phyloP scores from a whole-genome alignment of 768 basidiomycete genomes.

The Gymnopilus junonius region DNA sequence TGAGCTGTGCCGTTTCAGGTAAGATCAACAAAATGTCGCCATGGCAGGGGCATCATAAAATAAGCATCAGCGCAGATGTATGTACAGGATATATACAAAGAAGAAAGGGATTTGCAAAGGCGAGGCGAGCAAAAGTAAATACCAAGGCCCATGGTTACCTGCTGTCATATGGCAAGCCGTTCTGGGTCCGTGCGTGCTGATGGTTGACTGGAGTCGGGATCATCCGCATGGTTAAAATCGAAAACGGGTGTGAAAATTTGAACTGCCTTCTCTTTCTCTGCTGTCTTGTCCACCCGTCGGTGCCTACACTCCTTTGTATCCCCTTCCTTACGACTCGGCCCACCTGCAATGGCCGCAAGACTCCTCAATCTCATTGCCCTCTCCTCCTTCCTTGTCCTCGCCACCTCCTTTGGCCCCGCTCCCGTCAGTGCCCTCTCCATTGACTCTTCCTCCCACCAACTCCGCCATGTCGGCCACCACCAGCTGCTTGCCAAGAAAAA shows the following conservation, averaged over 20 bases:
- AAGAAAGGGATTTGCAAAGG: too few species aligned
- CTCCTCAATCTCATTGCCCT: constrained; percentile 63
- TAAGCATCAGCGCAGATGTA: background rate
- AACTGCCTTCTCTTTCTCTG: background rate
- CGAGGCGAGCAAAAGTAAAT: too few species aligned
- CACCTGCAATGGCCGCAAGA: constrained; percentile 51
- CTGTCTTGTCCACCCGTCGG: constrained; percentile 12
- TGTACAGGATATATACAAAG: background rate
- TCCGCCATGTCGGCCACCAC: constrained; percentile 51
- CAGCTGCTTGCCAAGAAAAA: constrained; percentile 55
- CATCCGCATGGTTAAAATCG: constrained; percentile 16
- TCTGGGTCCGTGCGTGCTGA: constrained; percentile 16
- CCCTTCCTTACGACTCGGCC: constrained; percentile 24
- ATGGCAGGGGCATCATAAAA: constrained; percentile 37
- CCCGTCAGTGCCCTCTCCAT: constrained; percentile 59
- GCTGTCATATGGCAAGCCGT: too few species aligned
- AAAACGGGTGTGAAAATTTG: background rate
- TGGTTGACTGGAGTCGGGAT: constrained; percentile 10
- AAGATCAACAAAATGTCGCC: constrained; percentile 40
- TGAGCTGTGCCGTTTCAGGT: constrained; percentile 36
- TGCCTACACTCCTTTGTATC: constrained; percentile 26
- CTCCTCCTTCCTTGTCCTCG: constrained; percentile 59
- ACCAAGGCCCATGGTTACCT: background rate
- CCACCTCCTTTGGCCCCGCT: constrained; percentile 48
- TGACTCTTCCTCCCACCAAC: constrained; percentile 39